Percentiles rank a stretch among this genome's conserved stretches.
These are phyloP conservation scores for Amylocystis lapponica DNA, from an alignment of 768 basidiomycete species.

Conservation along the genomic window DNA sequence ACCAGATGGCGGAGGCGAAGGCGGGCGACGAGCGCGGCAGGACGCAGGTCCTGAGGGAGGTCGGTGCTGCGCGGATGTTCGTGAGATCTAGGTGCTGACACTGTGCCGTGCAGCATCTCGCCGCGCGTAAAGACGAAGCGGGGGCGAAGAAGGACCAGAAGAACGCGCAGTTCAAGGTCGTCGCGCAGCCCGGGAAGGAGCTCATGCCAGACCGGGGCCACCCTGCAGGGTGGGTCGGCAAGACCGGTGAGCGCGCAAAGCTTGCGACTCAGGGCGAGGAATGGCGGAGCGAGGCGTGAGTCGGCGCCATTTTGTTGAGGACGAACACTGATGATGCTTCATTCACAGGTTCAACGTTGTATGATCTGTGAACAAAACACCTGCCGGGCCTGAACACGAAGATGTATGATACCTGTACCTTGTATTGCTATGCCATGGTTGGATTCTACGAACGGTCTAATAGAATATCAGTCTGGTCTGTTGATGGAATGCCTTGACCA, in stretches of 20 bases:
- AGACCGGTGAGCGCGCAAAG: conserved; percentile 38
- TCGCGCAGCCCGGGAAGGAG: conserved; percentile 60
- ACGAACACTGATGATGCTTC: not conserved
- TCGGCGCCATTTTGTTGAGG: not conserved
- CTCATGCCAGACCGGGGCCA: conserved; percentile 59
- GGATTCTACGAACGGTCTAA: too few species aligned
- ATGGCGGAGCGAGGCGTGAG: conserved; percentile 50
- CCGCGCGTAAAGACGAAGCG: conserved; percentile 38
- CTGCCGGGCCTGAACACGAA: too few species aligned
- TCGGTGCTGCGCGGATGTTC: conserved; percentile 23
- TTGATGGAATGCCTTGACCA: too few species aligned
- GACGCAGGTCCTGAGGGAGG: conserved; percentile 53
- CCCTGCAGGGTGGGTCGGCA: conserved; percentile 71
- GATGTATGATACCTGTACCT: too few species aligned
- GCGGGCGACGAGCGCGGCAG: conserved; percentile 33
- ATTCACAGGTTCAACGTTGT: not conserved
- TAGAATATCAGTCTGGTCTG: too few species aligned
- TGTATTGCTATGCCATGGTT: too few species aligned
- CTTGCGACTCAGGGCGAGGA: conserved; percentile 36
- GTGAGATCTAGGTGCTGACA: not conserved
- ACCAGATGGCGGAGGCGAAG: conserved; percentile 64
- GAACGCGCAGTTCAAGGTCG: conserved; percentile 74
- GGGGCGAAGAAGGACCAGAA: conserved; percentile 38
- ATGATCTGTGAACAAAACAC: too few species aligned
- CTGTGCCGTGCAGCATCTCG: conserved; percentile 11